Conservation (phyloP, 2,329 filamentous ascomycete species). For the Ophiostoma himal-ulmi region DNA sequence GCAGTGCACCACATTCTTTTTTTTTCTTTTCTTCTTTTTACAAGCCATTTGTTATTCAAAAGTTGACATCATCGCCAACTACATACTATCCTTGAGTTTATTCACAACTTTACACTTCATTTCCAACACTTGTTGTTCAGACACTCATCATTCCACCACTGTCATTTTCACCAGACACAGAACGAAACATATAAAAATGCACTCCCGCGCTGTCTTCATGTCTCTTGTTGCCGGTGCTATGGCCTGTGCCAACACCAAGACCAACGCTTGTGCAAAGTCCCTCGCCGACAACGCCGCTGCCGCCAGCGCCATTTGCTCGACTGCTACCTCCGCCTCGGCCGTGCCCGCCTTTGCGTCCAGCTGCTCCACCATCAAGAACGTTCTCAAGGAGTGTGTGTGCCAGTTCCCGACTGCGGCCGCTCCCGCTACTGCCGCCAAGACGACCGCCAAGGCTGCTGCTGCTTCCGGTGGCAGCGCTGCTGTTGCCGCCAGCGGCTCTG, state of each 20-base stretch:
- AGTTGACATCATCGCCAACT: neutral
- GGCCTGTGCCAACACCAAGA: constrained; percentile 3
- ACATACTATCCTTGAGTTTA: neutral
- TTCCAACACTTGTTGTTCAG: neutral
- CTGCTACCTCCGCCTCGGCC: neutral
- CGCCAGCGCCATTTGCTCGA: constrained; percentile 1
- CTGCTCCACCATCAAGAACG: constrained; percentile 2
- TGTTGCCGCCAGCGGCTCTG: neutral
- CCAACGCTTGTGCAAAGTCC: neutral
- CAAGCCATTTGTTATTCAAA: neutral
- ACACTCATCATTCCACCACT: neutral
- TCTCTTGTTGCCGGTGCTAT: constrained; percentile 5
- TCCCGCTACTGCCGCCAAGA: neutral
- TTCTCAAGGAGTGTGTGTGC: neutral
- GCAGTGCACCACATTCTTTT: constrained; percentile 7
- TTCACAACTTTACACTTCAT: neutral
- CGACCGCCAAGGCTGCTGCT: neutral
- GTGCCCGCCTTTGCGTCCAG: neutral
- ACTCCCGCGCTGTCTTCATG: constrained; percentile 4
- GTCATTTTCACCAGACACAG: neutral
- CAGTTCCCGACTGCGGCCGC: neutral
- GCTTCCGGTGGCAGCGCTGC: neutral
- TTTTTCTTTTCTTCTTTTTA: neutral
- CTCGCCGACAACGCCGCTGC: neutral
- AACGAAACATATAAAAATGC: neutral